phyloP scores from a whole-genome alignment of 1,284 basidiomycete species.

The Porogramme epimiltina region DNA sequence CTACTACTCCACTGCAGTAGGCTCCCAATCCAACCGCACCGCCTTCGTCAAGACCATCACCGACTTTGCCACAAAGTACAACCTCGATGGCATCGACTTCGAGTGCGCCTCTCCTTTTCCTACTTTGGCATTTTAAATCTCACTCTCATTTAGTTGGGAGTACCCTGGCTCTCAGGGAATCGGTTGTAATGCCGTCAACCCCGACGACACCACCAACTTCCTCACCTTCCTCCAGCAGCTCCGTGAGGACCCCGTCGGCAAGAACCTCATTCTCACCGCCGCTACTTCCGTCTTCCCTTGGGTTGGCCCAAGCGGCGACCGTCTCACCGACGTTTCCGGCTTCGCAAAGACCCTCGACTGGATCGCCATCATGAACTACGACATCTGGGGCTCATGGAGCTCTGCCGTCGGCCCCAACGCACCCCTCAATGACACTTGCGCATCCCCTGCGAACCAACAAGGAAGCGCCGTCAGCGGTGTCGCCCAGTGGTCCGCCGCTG shows the following conservation, averaged over 20 bases:
- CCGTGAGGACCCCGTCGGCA: constrained; percentile 56
- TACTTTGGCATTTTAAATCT: background rate
- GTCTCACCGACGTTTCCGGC: constrained; percentile 63
- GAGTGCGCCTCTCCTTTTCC: constrained; percentile 51
- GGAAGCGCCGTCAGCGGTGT: constrained; percentile 81
- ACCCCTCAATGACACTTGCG: constrained; percentile 79
- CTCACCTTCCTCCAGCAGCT: constrained; percentile 78
- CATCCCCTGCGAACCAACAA: constrained; percentile 54
- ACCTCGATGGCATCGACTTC: constrained; percentile 80
- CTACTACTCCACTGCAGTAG: constrained; percentile 72
- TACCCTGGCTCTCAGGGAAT: constrained; percentile 75
- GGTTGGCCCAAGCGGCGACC: constrained; percentile 54
- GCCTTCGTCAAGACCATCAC: constrained; percentile 70
- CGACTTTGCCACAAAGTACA: constrained; percentile 57
- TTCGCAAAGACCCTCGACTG: constrained; percentile 79
- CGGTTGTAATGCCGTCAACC: constrained; percentile 68
- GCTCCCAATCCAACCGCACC: constrained; percentile 56
- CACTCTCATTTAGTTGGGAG: constrained; percentile 73
- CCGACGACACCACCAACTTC: constrained; percentile 71
- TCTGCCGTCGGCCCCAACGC: constrained; percentile 75
- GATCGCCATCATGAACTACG: constrained; percentile 89
- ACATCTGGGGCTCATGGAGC: constrained; percentile 59
- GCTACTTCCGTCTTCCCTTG: constrained; percentile 76
- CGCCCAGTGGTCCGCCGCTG: constrained; percentile 73
- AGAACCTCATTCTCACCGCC: constrained; percentile 71